Percentiles rank a stretch among this genome's conserved stretches.
These are phyloP conservation scores for Epichloe festucae DNA, from an alignment of 2,329 filamentous ascomycete genomes.

Conservation along the genomic window DNA sequence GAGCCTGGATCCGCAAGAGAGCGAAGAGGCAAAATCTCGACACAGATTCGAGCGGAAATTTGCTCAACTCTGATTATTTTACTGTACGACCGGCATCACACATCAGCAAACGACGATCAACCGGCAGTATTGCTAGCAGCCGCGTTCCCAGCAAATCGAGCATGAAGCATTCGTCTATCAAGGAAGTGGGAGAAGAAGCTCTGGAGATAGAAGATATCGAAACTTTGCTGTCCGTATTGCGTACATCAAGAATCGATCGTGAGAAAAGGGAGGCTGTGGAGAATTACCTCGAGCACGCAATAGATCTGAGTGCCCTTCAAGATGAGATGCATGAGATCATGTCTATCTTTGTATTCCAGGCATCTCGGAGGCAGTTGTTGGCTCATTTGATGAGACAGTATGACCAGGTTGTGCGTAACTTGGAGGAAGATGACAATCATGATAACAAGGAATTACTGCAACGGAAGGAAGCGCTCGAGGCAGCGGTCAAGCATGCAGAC, in stretches of 20 bases:
- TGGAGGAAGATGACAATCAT: conserved; percentile 26
- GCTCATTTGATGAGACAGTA: conserved; percentile 51
- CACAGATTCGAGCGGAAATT: conserved; percentile 42
- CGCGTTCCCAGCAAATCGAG: conserved; percentile 23
- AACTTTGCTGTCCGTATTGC: conserved; percentile 55
- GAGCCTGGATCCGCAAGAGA: conserved; percentile 77
- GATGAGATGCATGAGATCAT: conserved; percentile 75
- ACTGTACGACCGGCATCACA: conserved; percentile 49
- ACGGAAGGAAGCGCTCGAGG: conserved; percentile 55
- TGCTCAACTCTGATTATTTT: conserved; percentile 69
- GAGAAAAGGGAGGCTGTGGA: conserved; percentile 80
- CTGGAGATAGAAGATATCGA: conserved; percentile 49
- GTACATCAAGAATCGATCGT: conserved; percentile 64
- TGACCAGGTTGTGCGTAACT: conserved; percentile 25
- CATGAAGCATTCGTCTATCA: conserved; percentile 21
- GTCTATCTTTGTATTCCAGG: conserved; percentile 79
- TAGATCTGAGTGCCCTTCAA: conserved; percentile 64
- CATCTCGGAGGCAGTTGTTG: conserved; percentile 66
- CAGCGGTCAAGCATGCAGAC: conserved; percentile 63
- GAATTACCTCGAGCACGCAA: conserved; percentile 66
- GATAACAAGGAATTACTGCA: conserved; percentile 18
- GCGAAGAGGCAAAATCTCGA: conserved; percentile 43
- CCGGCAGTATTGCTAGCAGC: conserved; percentile 21
- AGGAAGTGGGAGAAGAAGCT: conserved; percentile 42
- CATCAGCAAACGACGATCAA: conserved; percentile 13